These are phyloP conservation scores for Phialophora expanda DNA, from an alignment of 2,329 filamentous ascomycete species.

Conservation along the genomic window DNA sequence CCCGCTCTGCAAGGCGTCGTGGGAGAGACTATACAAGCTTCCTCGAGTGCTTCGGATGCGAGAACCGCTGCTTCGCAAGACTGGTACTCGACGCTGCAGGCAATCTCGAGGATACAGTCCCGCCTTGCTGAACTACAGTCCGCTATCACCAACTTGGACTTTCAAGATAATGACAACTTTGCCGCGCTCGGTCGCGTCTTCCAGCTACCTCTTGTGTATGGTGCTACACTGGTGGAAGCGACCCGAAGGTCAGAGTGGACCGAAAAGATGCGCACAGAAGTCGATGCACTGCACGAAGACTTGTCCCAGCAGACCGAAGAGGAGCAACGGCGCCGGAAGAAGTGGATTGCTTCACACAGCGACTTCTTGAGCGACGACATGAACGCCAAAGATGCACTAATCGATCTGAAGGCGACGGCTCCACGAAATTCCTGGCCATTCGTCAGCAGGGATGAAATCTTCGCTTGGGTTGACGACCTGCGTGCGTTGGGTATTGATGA, in stretches of 20 bases:
- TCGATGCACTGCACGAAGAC: slow-evolving; percentile 85
- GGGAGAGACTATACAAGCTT: slow-evolving; percentile 60
- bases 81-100: slow-evolving; percentile 78
- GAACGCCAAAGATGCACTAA: slow-evolving; percentile 59
- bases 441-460: slow-evolving; percentile 75
- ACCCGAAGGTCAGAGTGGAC: slow-evolving; percentile 87
- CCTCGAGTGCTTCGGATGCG: slow-evolving; percentile 69
- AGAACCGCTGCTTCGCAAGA: slow-evolving; percentile 59
- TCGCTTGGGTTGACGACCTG: slow-evolving; percentile 72
- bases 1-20: slow-evolving; percentile 64
- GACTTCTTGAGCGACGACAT: slow-evolving; percentile 38
- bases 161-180: slow-evolving; percentile 79
- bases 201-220: slow-evolving; percentile 85
- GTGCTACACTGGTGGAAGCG: slow-evolving; percentile 83
- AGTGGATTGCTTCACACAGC: slow-evolving; percentile 70
- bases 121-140: slow-evolving; percentile 73
- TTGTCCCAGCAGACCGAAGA: slow-evolving; percentile 92
- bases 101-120: slow-evolving; percentile 78
- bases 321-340: slow-evolving; percentile 83
- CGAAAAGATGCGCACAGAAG: slow-evolving; percentile 87
- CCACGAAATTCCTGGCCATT: slow-evolving; percentile 81
- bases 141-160: slow-evolving; percentile 72
- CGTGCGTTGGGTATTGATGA: slow-evolving; percentile 67
- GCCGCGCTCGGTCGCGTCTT: slow-evolving; percentile 80
- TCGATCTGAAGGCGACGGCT: slow-evolving; percentile 84